Conservation (phyloP, 139 green algal genomes). For the Spirogloea muscicola region DNA sequence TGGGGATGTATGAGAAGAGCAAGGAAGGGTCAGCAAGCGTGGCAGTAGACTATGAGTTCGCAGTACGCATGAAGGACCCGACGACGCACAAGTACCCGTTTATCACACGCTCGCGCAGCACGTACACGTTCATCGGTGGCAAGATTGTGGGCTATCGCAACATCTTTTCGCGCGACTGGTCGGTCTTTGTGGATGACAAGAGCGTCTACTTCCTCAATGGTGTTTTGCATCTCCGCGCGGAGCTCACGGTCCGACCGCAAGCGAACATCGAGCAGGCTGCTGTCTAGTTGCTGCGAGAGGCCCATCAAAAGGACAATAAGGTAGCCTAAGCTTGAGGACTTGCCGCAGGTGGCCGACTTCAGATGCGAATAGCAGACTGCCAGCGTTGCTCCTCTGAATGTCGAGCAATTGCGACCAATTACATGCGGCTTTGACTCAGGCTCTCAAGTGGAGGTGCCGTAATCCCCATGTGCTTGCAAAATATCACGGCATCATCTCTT, state of each 20-base stretch:
- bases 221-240: neutral
- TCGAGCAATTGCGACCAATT: no score
- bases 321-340: no score
- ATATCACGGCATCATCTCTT: no score
- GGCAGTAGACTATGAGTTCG: neutral
- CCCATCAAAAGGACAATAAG: no score
- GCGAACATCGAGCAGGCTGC: neutral
- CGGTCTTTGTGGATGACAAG: neutral
- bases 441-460: no score
- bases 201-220: neutral
- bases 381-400: no score
- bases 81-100: neutral
- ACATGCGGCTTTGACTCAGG: no score
- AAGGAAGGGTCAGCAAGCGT: neutral
- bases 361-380: no score
- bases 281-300: neutral
- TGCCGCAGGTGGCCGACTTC: no score
- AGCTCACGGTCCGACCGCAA: neutral
- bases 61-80: no score
- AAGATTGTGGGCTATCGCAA: neutral
- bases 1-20: neutral
- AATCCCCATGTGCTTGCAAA: no score
- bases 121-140: neutral
- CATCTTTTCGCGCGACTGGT: neutral
- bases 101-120: neutral